These are phyloP conservation scores for Phytomonas sp. DNA, from an alignment of 208 protist species.

Conservation along the genomic window DNA sequence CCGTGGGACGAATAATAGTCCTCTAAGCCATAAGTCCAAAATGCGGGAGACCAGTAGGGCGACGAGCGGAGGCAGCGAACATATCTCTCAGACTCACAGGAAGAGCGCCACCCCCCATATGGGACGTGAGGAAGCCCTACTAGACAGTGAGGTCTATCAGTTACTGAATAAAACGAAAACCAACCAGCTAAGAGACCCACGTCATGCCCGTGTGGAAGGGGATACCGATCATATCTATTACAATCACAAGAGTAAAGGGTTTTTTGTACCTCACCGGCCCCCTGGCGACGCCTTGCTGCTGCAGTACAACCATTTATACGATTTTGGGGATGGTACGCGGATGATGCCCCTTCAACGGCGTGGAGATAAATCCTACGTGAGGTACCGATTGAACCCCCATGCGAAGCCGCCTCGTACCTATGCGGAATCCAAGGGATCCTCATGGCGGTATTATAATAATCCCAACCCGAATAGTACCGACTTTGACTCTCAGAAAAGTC, in stretches of 20 bases:
- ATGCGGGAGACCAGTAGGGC: background rate
- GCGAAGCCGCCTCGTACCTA: background rate
- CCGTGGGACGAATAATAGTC: background rate
- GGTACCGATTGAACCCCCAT: background rate
- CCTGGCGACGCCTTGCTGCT: slow-evolving; percentile 35
- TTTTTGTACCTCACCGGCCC: slow-evolving; percentile 62
- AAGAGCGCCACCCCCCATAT: slow-evolving; percentile 4
- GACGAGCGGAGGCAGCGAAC: background rate
- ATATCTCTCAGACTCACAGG: background rate
- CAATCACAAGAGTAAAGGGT: slow-evolving; percentile 82
- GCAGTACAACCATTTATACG: slow-evolving; percentile 82
- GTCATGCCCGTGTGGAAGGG: slow-evolving; percentile 1
- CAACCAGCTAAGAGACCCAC: background rate
- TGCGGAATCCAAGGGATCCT: slow-evolving; percentile 9
- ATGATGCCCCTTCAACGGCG: slow-evolving; percentile 18
- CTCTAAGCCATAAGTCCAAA: background rate
- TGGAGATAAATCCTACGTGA: background rate
- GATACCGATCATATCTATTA: slow-evolving; percentile 67
- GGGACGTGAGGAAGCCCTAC: slow-evolving; percentile 45
- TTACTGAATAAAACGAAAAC: background rate
- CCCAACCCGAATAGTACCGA: background rate
- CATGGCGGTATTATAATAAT: background rate
- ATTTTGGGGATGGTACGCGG: slow-evolving; percentile 71
- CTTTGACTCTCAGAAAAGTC: slow-evolving; percentile 11
- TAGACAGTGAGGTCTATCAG: slow-evolving; percentile 19